Evolutionary conservation across 2,329 filamentous ascomycete species (phyloP), one percentile per base, ranked within the genome.

Genomic region (Plectosphaerella sp.): DNA sequence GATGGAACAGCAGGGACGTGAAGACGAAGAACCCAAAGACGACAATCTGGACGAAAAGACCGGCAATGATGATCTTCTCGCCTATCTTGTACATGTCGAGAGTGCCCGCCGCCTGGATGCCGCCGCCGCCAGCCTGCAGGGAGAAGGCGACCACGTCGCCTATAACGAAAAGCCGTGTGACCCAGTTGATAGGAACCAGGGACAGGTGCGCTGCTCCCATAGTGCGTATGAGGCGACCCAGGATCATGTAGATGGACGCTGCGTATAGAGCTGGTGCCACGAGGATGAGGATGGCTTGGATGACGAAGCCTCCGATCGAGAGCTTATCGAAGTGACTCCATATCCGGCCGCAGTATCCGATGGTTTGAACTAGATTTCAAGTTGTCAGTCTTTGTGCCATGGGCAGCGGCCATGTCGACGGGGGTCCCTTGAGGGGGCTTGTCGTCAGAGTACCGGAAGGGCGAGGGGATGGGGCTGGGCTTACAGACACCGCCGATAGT

Each of bases 1-100:
- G 47, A 53, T 82, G 74, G 61, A 81, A 82, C 1, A 75, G 57
- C 3, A 71, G 58, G 0, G 77, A 72, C 0, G 74, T 69, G 2
- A 75, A 47, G 36, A 82, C 66, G 58, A 85, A 84, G 50, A 82
- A 66, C 1, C 70, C 69, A 50, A 84, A 83, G 53, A 78, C 74
- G 16, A 80, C 43, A 16, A 84, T 71, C 59, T 85, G 82, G 5
- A 83, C 64, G 12, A 75, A 63, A 1, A 85, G 64, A 2, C 81
- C 81, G 3, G 60, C 74, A 8, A 83, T 64, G 5, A 83, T 75
- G 45, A 83, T 65, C 28, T 74, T 69, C 52, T 77, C 67, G 22
- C 75, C 77, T 3, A 58, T 60, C 2, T 60, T 25, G 8, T 47
- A 43, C 4, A 51, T 45, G 1, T 48, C 48, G 1, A 51, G 46